These are phyloP conservation scores for Cryptosporidium canis DNA, from an alignment of 169 alveolate genomes.

Conservation along the genomic window DNA sequence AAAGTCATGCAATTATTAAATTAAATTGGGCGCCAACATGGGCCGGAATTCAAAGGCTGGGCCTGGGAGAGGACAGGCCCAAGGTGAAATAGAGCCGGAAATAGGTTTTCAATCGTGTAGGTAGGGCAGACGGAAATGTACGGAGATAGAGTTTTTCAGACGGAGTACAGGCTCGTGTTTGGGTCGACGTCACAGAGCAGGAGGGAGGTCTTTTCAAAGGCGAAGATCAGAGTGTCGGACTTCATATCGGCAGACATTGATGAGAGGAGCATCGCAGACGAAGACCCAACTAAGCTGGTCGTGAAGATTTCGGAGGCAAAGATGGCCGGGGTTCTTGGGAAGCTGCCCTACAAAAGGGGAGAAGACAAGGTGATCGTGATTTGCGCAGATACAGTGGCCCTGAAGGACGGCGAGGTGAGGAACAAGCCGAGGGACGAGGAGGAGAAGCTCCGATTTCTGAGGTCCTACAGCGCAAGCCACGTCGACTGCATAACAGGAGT, in stretches of 20 bases:
- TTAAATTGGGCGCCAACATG: too few relatives aligned
- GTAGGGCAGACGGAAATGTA: neutral
- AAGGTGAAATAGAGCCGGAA: neutral
- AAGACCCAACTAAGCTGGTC: constrained; percentile 25
- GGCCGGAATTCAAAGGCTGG: neutral
- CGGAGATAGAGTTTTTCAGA: neutral
- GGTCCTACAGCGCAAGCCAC: constrained; percentile 39
- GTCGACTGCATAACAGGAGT: constrained; percentile 58
- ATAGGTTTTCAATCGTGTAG: neutral
- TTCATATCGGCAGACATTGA: constrained; percentile 61
- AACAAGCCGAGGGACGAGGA: constrained; percentile 36
- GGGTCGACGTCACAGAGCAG: constrained; percentile 66
- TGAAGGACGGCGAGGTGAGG: constrained; percentile 61
- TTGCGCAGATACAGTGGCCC: constrained; percentile 56
- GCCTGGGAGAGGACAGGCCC: neutral
- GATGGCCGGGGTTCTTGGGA: constrained; percentile 24
- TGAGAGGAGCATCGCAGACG: constrained; percentile 31
- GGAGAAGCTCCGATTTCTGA: constrained; percentile 31
- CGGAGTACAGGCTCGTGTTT: constrained; percentile 20
- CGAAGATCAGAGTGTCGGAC: constrained; percentile 17
- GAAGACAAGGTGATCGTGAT: constrained; percentile 38
- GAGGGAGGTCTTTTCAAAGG: constrained; percentile 1
- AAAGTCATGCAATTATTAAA: too few relatives aligned
- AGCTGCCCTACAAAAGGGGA: neutral
- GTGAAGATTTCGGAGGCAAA: constrained; percentile 37